Conservation (phyloP, 1,284 basidiomycete species). For the Neonothopanus nambi region DNA sequence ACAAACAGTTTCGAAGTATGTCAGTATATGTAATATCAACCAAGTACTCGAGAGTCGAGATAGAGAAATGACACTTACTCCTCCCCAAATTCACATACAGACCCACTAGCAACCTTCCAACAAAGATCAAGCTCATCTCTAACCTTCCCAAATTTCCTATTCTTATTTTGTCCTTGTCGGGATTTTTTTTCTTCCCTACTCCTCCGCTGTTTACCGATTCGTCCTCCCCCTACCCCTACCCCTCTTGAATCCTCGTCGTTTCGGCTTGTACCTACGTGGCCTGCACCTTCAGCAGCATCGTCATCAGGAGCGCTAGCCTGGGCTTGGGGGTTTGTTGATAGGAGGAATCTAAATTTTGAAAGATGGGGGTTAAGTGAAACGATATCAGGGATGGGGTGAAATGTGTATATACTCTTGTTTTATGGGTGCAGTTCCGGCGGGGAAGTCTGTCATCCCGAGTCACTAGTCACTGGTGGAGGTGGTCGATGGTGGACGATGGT, state of each 20-base stretch:
- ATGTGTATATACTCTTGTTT: slow-evolving; percentile 17
- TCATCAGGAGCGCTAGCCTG: slow-evolving; percentile 59
- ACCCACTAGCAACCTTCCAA: slow-evolving; percentile 67
- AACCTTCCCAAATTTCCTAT: slow-evolving; percentile 68
- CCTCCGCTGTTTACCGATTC: slow-evolving; percentile 37
- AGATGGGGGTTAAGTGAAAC: not conserved
- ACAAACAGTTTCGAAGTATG: not conserved
- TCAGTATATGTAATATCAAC: slow-evolving; percentile 5
- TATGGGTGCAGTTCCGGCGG: slow-evolving; percentile 17
- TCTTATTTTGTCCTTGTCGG: slow-evolving; percentile 76
- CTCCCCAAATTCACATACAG: slow-evolving; percentile 62
- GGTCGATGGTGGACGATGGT: too few species aligned
- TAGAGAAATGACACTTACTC: slow-evolving; percentile 46
- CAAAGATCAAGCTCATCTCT: slow-evolving; percentile 77
- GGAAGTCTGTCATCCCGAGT: too few species aligned
- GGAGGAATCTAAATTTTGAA: slow-evolving; percentile 51
- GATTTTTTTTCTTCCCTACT: slow-evolving; percentile 49
- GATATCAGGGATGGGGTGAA: not conserved
- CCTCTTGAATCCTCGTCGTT: slow-evolving; percentile 28
- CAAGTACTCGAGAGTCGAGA: not conserved
- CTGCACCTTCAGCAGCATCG: slow-evolving; percentile 74
- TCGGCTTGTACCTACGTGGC: slow-evolving; percentile 30
- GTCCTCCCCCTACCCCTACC: slow-evolving; percentile 33
- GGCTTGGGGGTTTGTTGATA: slow-evolving; percentile 37
- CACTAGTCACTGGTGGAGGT: too few species aligned